A percentile compares a stretch with the other conserved stretches of the same genome.
Evolutionary conservation across 2,329 filamentous ascomycete species (phyloP).

Genomic region (Moelleriella libera): DNA sequence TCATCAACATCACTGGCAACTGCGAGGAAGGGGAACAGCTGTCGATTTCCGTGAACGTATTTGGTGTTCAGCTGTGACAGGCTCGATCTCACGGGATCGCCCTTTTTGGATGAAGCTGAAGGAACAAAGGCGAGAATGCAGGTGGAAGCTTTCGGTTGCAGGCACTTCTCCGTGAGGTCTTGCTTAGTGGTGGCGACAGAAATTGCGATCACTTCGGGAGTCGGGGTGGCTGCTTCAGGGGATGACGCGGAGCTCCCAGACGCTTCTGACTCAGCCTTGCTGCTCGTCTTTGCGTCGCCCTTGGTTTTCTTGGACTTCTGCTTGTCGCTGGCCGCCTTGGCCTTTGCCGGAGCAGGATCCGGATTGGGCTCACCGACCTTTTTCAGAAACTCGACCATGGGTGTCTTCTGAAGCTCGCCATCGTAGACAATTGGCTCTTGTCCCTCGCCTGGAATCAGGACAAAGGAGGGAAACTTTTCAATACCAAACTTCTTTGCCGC

Average conservation of each 20-base stretch:
- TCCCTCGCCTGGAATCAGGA: constrained; percentile 61
- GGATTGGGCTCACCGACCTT: constrained; percentile 69
- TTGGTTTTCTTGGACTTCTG: constrained; percentile 10
- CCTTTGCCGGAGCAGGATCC: constrained; percentile 38
- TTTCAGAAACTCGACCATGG: constrained; percentile 69
- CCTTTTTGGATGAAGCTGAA: constrained; percentile 30
- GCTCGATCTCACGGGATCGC: constrained; percentile 43
- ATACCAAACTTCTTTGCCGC: constrained; percentile 64
- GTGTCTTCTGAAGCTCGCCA: constrained; percentile 74
- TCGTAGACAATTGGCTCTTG: constrained; percentile 59
- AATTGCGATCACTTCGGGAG: constrained; percentile 42
- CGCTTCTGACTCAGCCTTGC: constrained; percentile 21
- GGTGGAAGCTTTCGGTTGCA: constrained; percentile 62
- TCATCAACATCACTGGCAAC: constrained; percentile 39
- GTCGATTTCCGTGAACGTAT: constrained; percentile 49
- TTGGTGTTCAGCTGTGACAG: constrained; percentile 66
- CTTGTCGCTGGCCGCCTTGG: constrained; percentile 22
- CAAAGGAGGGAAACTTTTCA: constrained; percentile 61
- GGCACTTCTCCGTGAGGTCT: constrained; percentile 55
- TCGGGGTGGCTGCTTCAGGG: constrained; percentile 5
- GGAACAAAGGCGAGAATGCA: constrained; percentile 70
- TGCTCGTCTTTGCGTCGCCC: constrained; percentile 3
- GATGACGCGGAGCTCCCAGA: constrained; percentile 19
- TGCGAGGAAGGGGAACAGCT: constrained; percentile 73
- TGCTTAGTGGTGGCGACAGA: constrained; percentile 47